Evolutionary conservation across 202 grass and related monocot species (phyloP).

Genomic region (Carex sylvatica): DNA sequence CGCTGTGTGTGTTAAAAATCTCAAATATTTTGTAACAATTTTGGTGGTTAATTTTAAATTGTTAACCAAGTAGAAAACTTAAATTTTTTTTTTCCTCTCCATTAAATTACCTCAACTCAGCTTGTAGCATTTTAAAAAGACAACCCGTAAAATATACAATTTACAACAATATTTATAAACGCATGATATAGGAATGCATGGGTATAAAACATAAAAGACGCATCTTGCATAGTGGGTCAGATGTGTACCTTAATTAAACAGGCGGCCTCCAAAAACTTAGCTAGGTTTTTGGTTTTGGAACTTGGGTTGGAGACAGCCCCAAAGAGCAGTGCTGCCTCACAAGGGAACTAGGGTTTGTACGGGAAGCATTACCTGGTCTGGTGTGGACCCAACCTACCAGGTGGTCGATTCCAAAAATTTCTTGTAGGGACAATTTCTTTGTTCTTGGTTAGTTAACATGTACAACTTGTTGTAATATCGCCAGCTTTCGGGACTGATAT

Average conservation of each 20-base stretch:
- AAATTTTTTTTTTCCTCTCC: background rate
- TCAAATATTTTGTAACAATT: too few relatives aligned
- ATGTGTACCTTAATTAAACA: constrained; percentile 18
- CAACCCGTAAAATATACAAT: background rate
- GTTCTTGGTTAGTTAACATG: background rate
- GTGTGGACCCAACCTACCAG: constrained; percentile 17
- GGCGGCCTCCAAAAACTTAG: constrained; percentile 3
- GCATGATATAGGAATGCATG: background rate
- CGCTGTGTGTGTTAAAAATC: too few relatives aligned
- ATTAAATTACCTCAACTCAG: background rate
- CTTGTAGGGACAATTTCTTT: background rate
- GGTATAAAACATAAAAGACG: background rate
- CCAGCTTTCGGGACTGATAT: too few relatives aligned
- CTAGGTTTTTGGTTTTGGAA: background rate
- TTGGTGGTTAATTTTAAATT: background rate
- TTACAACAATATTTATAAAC: background rate
- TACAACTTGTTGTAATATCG: too few relatives aligned
- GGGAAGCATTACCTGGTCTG: background rate
- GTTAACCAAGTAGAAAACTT: background rate
- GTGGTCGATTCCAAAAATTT: background rate
- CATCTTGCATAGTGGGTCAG: background rate
- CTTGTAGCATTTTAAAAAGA: background rate
- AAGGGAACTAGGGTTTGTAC: constrained; percentile 23
- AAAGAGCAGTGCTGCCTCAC: background rate
- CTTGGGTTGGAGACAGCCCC: background rate